phyloP scores from a whole-genome alignment of 306 rosid species.

The Vigna unguiculata region DNA sequence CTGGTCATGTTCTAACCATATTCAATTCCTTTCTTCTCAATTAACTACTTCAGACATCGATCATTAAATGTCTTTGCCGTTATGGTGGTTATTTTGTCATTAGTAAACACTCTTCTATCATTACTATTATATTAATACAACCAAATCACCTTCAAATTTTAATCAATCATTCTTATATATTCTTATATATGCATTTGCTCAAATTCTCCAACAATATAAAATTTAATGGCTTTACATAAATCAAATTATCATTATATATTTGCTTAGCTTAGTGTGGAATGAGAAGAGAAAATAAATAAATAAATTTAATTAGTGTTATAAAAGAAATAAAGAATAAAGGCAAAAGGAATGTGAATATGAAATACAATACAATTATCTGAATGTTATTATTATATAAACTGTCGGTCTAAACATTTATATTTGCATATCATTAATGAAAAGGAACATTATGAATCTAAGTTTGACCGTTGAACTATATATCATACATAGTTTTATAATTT shows the following conservation, averaged over 20 bases:
- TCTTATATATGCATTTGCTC: slow-evolving; percentile 33
- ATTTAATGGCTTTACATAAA: background rate
- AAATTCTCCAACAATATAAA: slow-evolving; percentile 7
- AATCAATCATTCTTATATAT: background rate
- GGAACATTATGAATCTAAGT: slow-evolving; percentile 23
- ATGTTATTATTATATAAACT: slow-evolving; percentile 19
- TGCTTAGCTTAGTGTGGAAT: background rate
- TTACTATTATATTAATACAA: slow-evolving; percentile 27
- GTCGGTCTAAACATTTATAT: slow-evolving; percentile 10
- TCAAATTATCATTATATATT: background rate
- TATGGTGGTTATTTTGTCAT: slow-evolving; percentile 51
- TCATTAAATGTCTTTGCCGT: slow-evolving; percentile 38
- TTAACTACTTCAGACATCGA: slow-evolving; percentile 36
- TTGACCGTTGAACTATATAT: slow-evolving; percentile 43
- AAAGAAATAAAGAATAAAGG: background rate
- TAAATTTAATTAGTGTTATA: background rate
- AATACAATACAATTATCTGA: background rate
- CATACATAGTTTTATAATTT: slow-evolving; percentile 30
- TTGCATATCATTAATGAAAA: slow-evolving; percentile 6
- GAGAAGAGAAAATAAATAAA: background rate
- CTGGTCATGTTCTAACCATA: slow-evolving; percentile 63
- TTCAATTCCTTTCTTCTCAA: slow-evolving; percentile 28
- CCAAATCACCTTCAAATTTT: slow-evolving; percentile 29
- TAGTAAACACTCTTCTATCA: slow-evolving; percentile 17
- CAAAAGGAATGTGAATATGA: background rate